Percentiles rank a stretch among this genome's conserved stretches.
These are phyloP conservation scores for Metschnikowia koreensis DNA, from an alignment of 805 yeast species.

Conservation along the genomic window DNA sequence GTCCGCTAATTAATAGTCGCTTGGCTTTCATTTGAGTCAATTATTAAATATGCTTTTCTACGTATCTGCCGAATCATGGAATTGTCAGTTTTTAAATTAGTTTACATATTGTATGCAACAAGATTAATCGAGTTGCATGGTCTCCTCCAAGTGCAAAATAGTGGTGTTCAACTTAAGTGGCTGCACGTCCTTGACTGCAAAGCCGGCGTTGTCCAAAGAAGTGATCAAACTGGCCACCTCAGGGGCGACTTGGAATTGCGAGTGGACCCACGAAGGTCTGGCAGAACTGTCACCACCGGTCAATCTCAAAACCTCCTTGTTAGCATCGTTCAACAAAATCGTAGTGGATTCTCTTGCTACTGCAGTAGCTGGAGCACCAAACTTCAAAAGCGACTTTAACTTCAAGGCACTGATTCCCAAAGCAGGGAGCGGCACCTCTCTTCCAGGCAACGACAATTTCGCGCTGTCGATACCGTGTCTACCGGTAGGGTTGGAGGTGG, in stretches of 20 bases:
- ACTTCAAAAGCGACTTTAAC: slow-evolving; percentile 58
- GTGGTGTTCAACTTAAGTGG: slow-evolving; percentile 17
- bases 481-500: slow-evolving; percentile 66
- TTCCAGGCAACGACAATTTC: slow-evolving; percentile 67
- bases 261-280: slow-evolving; percentile 86
- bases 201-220: slow-evolving; percentile 62
- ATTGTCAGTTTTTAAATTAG: not conserved
- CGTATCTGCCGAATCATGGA: not conserved
- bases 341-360: slow-evolving; percentile 82
- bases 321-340: slow-evolving; percentile 51
- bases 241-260: slow-evolving; percentile 61
- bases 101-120: not conserved
- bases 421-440: slow-evolving; percentile 73
- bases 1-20: too few relatives aligned
- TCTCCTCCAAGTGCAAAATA: slow-evolving; percentile 19
- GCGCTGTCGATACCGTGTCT: slow-evolving; percentile 63
- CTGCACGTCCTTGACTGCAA: slow-evolving; percentile 52
- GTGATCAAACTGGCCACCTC: slow-evolving; percentile 45
- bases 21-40: too few relatives aligned
- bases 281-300: slow-evolving; percentile 74
- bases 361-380: slow-evolving; percentile 45
- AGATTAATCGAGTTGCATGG: slow-evolving; percentile 20
- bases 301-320: slow-evolving; percentile 65
- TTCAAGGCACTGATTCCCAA: slow-evolving; percentile 69
- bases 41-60: too few relatives aligned